These are phyloP conservation scores for Auricularia heimuer DNA, from an alignment of 768 basidiomycete genomes.

Conservation along the genomic window DNA sequence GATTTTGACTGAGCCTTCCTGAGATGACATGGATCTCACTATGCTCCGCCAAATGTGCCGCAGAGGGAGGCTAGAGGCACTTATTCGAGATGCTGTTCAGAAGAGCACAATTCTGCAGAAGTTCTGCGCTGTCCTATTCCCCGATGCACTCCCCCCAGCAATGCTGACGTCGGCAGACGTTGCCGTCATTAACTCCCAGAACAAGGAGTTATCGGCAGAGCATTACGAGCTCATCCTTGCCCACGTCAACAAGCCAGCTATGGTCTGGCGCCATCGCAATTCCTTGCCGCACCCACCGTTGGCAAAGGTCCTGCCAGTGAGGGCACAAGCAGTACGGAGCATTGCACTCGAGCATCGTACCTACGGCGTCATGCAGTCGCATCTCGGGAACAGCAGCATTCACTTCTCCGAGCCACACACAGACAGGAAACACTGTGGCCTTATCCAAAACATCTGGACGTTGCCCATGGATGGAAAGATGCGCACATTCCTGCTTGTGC, in stretches of 20 bases:
- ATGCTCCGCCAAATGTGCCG: not conserved
- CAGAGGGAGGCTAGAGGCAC: not conserved
- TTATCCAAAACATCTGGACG: not conserved
- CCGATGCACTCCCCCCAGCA: not conserved
- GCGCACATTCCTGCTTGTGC: not conserved
- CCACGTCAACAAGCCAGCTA: not conserved
- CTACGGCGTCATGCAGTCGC: not conserved
- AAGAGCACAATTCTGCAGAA: not conserved
- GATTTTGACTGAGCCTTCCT: not conserved
- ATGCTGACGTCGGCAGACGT: not conserved
- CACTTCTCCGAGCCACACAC: not conserved
- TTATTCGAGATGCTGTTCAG: not conserved
- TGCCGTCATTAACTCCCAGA: not conserved
- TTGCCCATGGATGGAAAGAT: not conserved
- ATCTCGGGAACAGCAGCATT: not conserved
- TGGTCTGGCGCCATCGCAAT: not conserved
- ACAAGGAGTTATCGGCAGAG: not conserved
- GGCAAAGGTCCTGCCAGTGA: not conserved
- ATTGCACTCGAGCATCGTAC: not conserved
- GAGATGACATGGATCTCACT: not conserved
- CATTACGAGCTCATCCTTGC: not conserved
- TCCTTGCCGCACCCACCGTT: not conserved
- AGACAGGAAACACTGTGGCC: not conserved
- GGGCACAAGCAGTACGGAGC: not conserved
- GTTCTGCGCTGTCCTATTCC: not conserved